Conservation (phyloP, 1,284 basidiomycete species). For the Boletus smithii region DNA sequence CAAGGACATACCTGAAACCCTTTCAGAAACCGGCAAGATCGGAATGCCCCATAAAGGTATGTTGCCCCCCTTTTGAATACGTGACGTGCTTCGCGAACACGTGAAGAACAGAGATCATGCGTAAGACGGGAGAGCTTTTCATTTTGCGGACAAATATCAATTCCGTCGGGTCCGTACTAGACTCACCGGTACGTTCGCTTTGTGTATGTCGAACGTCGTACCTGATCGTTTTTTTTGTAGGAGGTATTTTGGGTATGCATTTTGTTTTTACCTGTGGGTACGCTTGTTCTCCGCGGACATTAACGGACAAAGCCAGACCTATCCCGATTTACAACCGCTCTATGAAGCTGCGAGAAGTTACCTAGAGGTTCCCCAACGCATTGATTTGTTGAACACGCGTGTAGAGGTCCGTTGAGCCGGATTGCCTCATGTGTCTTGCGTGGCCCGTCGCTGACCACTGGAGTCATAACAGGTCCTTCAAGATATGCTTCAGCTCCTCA, state of each 20-base stretch:
- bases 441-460: constrained; percentile 13
- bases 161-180: constrained; percentile 91
- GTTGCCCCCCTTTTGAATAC: constrained; percentile 3
- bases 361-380: constrained; percentile 91
- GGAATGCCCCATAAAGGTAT: constrained; percentile 78
- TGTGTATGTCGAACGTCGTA: no score
- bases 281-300: constrained; percentile 12
- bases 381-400: constrained; percentile 89
- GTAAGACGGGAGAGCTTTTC: constrained; percentile 94
- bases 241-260: constrained; percentile 86
- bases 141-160: constrained; percentile 94
- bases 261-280: background rate
- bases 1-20: constrained; percentile 91
- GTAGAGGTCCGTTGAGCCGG: constrained; percentile 64
- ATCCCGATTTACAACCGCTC: constrained; percentile 91
- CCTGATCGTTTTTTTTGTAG: constrained; percentile 40
- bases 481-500: constrained; percentile 94
- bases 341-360: constrained; percentile 93
- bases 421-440: constrained; percentile 1
- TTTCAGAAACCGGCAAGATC: constrained; percentile 94
- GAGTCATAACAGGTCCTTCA: constrained; percentile 69
- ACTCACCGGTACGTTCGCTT: constrained; percentile 73
- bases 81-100: constrained; percentile 15
- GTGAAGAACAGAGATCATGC: constrained; percentile 80
- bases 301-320: constrained; percentile 50